Evolutionary conservation across 768 basidiomycete species (phyloP).

Genomic region (Mycena epipterygia): DNA sequence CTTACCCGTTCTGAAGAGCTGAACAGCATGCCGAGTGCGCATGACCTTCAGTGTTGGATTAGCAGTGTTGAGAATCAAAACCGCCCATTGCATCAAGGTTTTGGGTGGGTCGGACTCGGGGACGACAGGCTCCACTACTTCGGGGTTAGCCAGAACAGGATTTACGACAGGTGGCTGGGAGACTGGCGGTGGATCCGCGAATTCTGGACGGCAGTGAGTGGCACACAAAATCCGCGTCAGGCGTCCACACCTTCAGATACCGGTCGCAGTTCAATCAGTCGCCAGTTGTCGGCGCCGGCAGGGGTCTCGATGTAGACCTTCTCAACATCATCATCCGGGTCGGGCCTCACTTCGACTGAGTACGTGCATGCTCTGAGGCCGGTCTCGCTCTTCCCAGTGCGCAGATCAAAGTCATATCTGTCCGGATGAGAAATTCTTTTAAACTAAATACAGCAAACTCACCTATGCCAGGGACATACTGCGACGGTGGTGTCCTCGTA

Average conservation of each 20-base stretch:
- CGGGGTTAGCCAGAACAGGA: constrained; percentile 15
- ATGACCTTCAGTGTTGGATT: constrained; percentile 79
- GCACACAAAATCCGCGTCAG: not conserved
- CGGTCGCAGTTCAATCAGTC: constrained; percentile 75
- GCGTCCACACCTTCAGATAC: constrained; percentile 74
- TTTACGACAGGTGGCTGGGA: constrained; percentile 36
- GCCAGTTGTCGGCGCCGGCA: constrained; percentile 65
- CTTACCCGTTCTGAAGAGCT: constrained; percentile 77
- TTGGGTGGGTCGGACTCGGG: constrained; percentile 65
- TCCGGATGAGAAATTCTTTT: not conserved
- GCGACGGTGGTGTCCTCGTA: constrained; percentile 71
- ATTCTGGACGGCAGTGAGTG: constrained; percentile 53
- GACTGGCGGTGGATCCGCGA: constrained; percentile 74
- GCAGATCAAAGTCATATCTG: constrained; percentile 83
- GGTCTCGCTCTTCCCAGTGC: constrained; percentile 77
- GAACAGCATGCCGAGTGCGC: constrained; percentile 77
- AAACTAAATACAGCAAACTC: constrained; percentile 22
- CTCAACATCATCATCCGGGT: constrained; percentile 54
- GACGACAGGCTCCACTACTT: constrained; percentile 61
- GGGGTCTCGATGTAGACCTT: constrained; percentile 75
- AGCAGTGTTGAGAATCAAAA: constrained; percentile 82
- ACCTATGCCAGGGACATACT: constrained; percentile 86
- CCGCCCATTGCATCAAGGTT: constrained; percentile 85
- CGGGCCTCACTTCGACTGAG: constrained; percentile 62
- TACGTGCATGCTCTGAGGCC: constrained; percentile 80